Evolutionary conservation across 345 rosid species (phyloP).

Genomic region (Pistacia vera): DNA sequence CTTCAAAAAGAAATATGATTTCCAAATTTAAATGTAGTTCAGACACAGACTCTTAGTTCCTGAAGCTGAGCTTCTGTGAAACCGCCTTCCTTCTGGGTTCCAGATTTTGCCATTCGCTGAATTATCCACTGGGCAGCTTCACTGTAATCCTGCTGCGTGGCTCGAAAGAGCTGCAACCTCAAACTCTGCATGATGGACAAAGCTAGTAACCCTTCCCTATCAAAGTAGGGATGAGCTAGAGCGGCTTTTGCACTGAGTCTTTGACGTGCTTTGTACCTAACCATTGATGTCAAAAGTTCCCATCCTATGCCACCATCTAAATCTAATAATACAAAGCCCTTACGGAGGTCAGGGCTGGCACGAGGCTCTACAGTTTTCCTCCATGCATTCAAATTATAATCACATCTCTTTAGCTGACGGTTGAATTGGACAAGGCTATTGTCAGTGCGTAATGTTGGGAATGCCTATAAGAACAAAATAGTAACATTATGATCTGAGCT

Average conservation of each 20-base stretch:
- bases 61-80: slow-evolving; percentile 96
- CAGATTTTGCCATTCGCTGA: slow-evolving; percentile 88
- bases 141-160: slow-evolving; percentile 88
- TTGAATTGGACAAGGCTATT: slow-evolving; percentile 88
- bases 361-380: slow-evolving; percentile 81
- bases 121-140: slow-evolving; percentile 81
- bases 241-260: slow-evolving; percentile 90
- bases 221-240: slow-evolving; percentile 87
- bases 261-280: slow-evolving; percentile 83
- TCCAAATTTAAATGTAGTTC: slow-evolving; percentile 3
- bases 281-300: slow-evolving; percentile 95
- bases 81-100: slow-evolving; percentile 89
- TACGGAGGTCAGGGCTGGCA: slow-evolving; percentile 72
- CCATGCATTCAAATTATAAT: slow-evolving; percentile 84
- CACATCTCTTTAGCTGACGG: slow-evolving; percentile 90
- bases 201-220: slow-evolving; percentile 70
- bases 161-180: slow-evolving; percentile 71
- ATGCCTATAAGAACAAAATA: slow-evolving; percentile 45
- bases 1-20: background rate
- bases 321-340: slow-evolving; percentile 78
- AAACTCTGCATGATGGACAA: slow-evolving; percentile 86
- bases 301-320: slow-evolving; percentile 89
- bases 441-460: slow-evolving; percentile 87
- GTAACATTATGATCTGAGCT: slow-evolving; percentile 4
- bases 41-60: slow-evolving; percentile 62